Percentiles rank a stretch among this genome's conserved stretches.
Conservation (phyloP, 371 early-diverging fungal species). For the Catenaria anguillulae region DNA sequence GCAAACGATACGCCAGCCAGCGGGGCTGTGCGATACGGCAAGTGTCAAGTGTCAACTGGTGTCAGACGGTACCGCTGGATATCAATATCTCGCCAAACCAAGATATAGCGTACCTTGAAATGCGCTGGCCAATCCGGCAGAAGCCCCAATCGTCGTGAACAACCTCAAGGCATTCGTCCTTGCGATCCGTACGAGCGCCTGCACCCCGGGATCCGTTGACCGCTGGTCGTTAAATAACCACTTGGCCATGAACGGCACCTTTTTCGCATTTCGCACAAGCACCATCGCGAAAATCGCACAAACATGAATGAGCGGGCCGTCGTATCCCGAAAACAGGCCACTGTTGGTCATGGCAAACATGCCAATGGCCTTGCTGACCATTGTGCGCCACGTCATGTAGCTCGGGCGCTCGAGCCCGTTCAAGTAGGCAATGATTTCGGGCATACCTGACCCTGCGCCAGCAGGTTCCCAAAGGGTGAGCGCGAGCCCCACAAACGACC, state of each 20-base stretch:
- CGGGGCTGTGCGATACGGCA: background rate
- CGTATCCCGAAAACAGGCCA: conserved; percentile 5
- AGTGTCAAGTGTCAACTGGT: no score
- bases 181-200: no score
- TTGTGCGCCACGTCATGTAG: background rate
- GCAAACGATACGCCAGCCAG: conserved; percentile 3
- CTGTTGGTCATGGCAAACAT: background rate
- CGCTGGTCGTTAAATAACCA: no score
- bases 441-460: conserved; percentile 4
- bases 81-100: no score
- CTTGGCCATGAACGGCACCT: background rate
- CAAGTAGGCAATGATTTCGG: conserved; percentile 4
- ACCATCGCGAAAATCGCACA: background rate
- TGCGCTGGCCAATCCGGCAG: background rate
- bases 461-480: background rate
- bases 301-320: conserved; percentile 6
- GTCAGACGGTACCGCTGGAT: no score
- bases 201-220: no score
- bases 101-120: background rate
- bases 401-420: conserved; percentile 5
- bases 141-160: background rate
- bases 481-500: background rate
- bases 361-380: background rate
- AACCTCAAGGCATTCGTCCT: background rate
- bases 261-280: background rate